Evolutionary conservation across 192 early-diverging fungal genomes (phyloP), one percentile per base, ranked within the genome.

Genomic region (Chytriomyces confervae): DNA sequence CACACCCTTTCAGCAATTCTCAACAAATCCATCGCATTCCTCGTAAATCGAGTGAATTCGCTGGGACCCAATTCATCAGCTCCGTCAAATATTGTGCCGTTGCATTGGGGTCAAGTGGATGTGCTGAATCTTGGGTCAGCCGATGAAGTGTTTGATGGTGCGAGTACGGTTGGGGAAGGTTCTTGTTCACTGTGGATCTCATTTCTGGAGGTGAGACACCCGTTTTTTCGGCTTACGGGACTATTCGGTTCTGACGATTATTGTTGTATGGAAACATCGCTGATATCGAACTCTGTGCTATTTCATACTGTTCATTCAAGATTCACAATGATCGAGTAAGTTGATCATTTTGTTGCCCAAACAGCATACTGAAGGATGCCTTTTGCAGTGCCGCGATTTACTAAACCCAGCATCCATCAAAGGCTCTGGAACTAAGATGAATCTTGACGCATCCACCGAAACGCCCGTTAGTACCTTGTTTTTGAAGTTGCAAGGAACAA

Each of bases 161-260:
- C 36, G 36, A 36, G 36, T 36, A 36, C 0, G 36, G 36, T 0
- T 57, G 20, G 53, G 13, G 53, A 57, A 57, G 53, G 20, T 0
- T 57, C 53, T 57, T 50, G 44, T 9, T 66, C 63, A 5, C 62
- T 76, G 18, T 76, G 74, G 74, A 76, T 76, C 3, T 76, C 74
- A 10, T 64, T 76, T 29, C 7, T 76, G 44, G 72, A 74, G 72
- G 72, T 74, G 13, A 23, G 64, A 2, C 64, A 2, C n/a, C n/a
- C 13, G 13, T 29, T 65, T 65, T 65, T 65, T 65, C 27, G 16
- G n/a, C n/a, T n/a, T n/a, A n/a, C n/a, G n/a, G n/a, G n/a, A n/a
- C n/a, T n/a, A n/a, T n/a, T n/a, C n/a, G n/a, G n/a, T n/a, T n/a
- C n/a, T n/a, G n/a, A n/a, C n/a, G n/a, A n/a, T n/a, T n/a, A n/a